Conservation (phyloP, 495 filamentous ascomycete species). For the Neurospora africana region DNA sequence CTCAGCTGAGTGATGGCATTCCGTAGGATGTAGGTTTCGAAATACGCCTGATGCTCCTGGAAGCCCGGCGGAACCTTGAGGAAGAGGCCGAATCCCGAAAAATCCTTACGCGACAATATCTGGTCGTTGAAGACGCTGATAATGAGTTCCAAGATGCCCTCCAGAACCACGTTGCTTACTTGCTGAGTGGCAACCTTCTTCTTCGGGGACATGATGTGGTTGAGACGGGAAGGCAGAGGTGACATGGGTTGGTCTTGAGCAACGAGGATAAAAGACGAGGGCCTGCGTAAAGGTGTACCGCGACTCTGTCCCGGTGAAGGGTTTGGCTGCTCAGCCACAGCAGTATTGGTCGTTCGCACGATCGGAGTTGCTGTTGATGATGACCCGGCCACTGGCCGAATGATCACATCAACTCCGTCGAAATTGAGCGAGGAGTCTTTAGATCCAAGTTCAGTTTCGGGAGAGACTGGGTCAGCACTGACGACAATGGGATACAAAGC, state of each 20-base stretch:
- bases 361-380: slow-evolving; percentile 45
- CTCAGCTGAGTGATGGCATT: slow-evolving; percentile 62
- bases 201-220: slow-evolving; percentile 48
- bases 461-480: slow-evolving; percentile 67
- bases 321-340: slow-evolving; percentile 32
- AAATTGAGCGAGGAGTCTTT: slow-evolving; percentile 70
- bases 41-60: slow-evolving; percentile 86
- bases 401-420: slow-evolving; percentile 73
- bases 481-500: slow-evolving; percentile 79
- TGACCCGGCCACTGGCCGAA: slow-evolving; percentile 58
- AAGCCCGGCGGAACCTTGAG: slow-evolving; percentile 87
- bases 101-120: slow-evolving; percentile 74
- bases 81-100: slow-evolving; percentile 77
- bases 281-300: slow-evolving; percentile 53
- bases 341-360: slow-evolving; percentile 57
- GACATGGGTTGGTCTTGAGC: slow-evolving; percentile 49
- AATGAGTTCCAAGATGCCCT: slow-evolving; percentile 63
- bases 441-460: slow-evolving; percentile 74
- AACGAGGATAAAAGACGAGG: slow-evolving; percentile 83
- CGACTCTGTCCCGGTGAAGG: slow-evolving; percentile 30
- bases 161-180: slow-evolving; percentile 58
- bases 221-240: slow-evolving; percentile 51
- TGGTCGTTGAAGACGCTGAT: slow-evolving; percentile 74
- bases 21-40: slow-evolving; percentile 79
- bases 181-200: slow-evolving; percentile 39